Conservation (phyloP, 2,329 filamentous ascomycete genomes). For the Xylariaceae sp. region DNA sequence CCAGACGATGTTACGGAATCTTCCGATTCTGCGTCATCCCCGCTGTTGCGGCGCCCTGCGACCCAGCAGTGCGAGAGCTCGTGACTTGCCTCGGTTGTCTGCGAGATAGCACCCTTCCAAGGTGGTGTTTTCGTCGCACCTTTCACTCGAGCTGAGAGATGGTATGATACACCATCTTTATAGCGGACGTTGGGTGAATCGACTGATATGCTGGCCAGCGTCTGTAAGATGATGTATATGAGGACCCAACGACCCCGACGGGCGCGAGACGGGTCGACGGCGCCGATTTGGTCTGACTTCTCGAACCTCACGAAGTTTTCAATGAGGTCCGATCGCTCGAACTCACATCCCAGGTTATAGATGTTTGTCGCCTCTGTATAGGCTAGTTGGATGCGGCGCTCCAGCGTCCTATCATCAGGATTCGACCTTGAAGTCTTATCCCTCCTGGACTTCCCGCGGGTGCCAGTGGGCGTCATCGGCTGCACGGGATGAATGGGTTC, state of each 20-base stretch:
- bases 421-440: slow-evolving; percentile 21
- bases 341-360: slow-evolving; percentile 48
- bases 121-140: slow-evolving; percentile 47
- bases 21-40: slow-evolving; percentile 23
- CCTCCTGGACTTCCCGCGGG: slow-evolving; percentile 32
- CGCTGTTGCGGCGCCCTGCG: slow-evolving; percentile 35
- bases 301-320: slow-evolving; percentile 53
- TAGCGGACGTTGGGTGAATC: slow-evolving; percentile 50
- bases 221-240: slow-evolving; percentile 56
- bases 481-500: slow-evolving; percentile 39
- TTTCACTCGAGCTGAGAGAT: slow-evolving; percentile 49
- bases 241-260: slow-evolving; percentile 57
- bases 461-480: slow-evolving; percentile 7
- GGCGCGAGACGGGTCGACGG: slow-evolving; percentile 49
- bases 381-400: slow-evolving; percentile 49
- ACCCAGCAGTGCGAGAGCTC: slow-evolving; percentile 51
- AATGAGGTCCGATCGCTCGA: slow-evolving; percentile 48
- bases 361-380: slow-evolving; percentile 58
- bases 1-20: slow-evolving; percentile 15
- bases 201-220: slow-evolving; percentile 52
- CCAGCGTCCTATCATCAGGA: slow-evolving; percentile 30
- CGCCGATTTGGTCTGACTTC: slow-evolving; percentile 45
- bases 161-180: slow-evolving; percentile 48
- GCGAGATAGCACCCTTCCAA: slow-evolving; percentile 40
- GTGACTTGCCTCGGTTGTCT: slow-evolving; percentile 37